phyloP scores from a whole-genome alignment of 2,329 filamentous ascomycete species.

The Calonectria pteridis region DNA sequence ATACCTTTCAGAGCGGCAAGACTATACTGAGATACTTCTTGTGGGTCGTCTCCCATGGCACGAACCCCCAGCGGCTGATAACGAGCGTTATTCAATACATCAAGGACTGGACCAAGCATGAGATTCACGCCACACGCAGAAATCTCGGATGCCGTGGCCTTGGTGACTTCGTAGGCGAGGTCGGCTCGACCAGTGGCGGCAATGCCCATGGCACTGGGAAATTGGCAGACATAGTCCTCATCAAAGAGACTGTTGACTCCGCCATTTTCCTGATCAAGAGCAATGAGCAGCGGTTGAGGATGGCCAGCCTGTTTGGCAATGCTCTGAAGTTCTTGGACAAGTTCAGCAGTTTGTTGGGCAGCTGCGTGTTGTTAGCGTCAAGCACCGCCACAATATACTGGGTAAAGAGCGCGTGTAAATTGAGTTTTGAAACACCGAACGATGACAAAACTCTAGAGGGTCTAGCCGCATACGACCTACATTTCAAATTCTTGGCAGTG shows the following conservation, averaged over 20 bases:
- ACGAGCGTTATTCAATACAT: conserved; percentile 92
- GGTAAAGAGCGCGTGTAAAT: not conserved
- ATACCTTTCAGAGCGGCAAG: conserved; percentile 93
- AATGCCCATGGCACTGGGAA: conserved; percentile 95
- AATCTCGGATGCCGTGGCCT: conserved; percentile 92
- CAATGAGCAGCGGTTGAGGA: conserved; percentile 88
- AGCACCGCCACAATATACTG: conserved; percentile 10
- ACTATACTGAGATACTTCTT: conserved; percentile 93
- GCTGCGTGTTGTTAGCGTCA: conserved; percentile 66
- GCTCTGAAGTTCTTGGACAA: conserved; percentile 92
- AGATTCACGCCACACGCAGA: conserved; percentile 95
- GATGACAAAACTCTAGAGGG: not conserved
- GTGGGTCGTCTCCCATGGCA: conserved; percentile 91
- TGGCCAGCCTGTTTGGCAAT: conserved; percentile 93
- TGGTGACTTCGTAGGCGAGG: conserved; percentile 89
- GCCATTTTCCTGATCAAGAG: conserved; percentile 96
- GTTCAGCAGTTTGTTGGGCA: conserved; percentile 86
- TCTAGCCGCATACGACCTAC: conserved; percentile 59
- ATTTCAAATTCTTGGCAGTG: conserved; percentile 88
- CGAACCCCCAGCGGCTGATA: conserved; percentile 93
- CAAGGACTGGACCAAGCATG: conserved; percentile 92
- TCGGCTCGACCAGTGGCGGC: conserved; percentile 91
- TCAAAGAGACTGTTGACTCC: conserved; percentile 97
- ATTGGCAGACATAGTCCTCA: conserved; percentile 95
- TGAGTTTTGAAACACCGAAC: not conserved